Evolutionary conservation across 352 stramenopile species (phyloP).

Genomic region (Phytophthora brassicae): DNA sequence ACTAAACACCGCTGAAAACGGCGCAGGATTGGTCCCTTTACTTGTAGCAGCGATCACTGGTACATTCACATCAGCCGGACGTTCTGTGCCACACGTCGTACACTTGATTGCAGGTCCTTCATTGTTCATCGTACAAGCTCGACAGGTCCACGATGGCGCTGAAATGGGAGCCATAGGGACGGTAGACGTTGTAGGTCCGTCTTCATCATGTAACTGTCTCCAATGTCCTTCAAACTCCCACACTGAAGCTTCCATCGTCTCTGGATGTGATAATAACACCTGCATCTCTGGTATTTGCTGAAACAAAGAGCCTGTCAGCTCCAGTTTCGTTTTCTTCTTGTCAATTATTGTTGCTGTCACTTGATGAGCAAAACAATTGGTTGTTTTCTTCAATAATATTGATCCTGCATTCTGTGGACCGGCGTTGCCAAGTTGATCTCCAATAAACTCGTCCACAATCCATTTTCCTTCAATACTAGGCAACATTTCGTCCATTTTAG

Average conservation of each 20-base stretch:
- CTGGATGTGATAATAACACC: slow-evolving; percentile 34
- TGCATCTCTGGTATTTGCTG: slow-evolving; percentile 58
- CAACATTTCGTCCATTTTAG: slow-evolving; percentile 46
- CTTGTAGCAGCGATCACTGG: slow-evolving; percentile 28
- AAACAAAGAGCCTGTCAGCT: slow-evolving; percentile 64
- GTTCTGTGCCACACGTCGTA: slow-evolving; percentile 67
- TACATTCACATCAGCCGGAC: slow-evolving; percentile 41
- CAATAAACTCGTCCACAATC: slow-evolving; percentile 71
- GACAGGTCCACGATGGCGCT: slow-evolving; percentile 60
- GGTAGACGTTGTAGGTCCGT: slow-evolving; percentile 11
- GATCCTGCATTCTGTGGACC: slow-evolving; percentile 65
- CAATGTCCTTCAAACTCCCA: slow-evolving; percentile 83
- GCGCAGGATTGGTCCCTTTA: slow-evolving; percentile 75
- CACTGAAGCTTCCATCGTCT: slow-evolving; percentile 20
- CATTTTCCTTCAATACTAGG: slow-evolving; percentile 79
- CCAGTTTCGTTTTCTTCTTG: slow-evolving; percentile 44
- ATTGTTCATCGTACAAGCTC: slow-evolving; percentile 81
- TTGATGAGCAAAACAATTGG: slow-evolving; percentile 65
- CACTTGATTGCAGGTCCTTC: slow-evolving; percentile 58
- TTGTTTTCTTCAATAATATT: slow-evolving; percentile 56
- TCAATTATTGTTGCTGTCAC: slow-evolving; percentile 57
- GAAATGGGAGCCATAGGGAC: slow-evolving; percentile 25
- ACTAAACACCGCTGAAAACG: slow-evolving; percentile 65
- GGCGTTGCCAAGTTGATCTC: slow-evolving; percentile 47
- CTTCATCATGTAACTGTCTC: slow-evolving; percentile 57